Conservation (phyloP, 257 asterid species). For the Agastache rugosa region DNA sequence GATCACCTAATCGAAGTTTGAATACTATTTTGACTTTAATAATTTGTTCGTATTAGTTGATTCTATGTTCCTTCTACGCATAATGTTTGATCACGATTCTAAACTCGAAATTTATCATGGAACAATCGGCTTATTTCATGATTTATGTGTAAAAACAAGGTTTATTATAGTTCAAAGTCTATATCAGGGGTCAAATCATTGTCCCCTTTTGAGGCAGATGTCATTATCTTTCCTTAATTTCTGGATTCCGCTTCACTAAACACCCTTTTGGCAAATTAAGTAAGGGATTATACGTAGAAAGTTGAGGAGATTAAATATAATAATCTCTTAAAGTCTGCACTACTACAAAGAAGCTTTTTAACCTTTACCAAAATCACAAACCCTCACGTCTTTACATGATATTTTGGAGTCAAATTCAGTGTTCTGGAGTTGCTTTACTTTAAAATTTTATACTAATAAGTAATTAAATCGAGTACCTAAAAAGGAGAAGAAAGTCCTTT, state of each 20-base stretch:
- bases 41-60: constrained; percentile 28
- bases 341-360: constrained; percentile 30
- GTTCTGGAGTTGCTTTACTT: constrained; percentile 24
- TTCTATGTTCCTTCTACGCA: background rate
- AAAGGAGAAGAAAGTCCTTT: background rate
- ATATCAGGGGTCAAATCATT: constrained; percentile 52
- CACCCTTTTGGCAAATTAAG: constrained; percentile 29
- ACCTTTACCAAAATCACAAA: constrained; percentile 37
- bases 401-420: constrained; percentile 37
- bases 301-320: background rate
- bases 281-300: constrained; percentile 12
- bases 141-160: constrained; percentile 33
- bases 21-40: constrained; percentile 38
- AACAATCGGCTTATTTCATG: constrained; percentile 7
- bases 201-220: constrained; percentile 45
- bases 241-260: constrained; percentile 47
- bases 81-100: background rate
- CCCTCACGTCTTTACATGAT: constrained; percentile 16
- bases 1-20: constrained; percentile 33
- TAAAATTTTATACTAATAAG: constrained; percentile 5
- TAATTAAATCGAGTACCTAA: background rate
- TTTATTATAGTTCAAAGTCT: constrained; percentile 40
- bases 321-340: constrained; percentile 25
- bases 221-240: constrained; percentile 60
- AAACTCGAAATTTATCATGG: background rate